Percentiles rank a stretch among this genome's conserved stretches.
Evolutionary conservation across 352 stramenopile species (phyloP).

Genomic region (Phytopythium ostracodes): DNA sequence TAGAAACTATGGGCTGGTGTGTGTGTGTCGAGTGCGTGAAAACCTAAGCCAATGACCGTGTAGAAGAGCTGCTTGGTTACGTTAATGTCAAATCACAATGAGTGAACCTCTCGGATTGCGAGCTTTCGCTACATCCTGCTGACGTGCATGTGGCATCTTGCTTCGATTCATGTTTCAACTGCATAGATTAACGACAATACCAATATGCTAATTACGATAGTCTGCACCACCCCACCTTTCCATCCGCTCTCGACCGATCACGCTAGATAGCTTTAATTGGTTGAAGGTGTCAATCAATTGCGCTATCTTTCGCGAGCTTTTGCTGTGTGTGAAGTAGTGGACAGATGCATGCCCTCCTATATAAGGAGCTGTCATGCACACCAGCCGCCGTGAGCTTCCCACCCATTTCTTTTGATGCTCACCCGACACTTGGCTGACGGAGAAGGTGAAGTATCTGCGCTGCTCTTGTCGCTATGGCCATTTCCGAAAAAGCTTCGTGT

Average conservation of each 20-base stretch:
- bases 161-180: too few relatives aligned
- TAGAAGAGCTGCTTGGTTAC: background rate
- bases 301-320: background rate
- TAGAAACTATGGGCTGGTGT: background rate
- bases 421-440: background rate
- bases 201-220: too few relatives aligned
- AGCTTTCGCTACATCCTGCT: background rate
- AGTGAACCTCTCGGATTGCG: background rate
- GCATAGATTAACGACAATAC: background rate
- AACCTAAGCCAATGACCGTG: background rate
- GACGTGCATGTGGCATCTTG: background rate
- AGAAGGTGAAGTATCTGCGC: background rate
- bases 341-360: background rate
- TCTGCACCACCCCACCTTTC: background rate
- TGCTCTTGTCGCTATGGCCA: background rate
- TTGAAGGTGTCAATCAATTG: background rate
- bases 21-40: background rate
- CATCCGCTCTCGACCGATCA: background rate
- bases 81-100: background rate
- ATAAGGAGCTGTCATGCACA: background rate
- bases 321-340: background rate
- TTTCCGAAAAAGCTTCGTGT: background rate
- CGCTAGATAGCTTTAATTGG: background rate
- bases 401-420: too few relatives aligned
- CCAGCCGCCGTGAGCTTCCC: background rate